phyloP scores from a whole-genome alignment of 306 rosid species.

The Betula pendula region DNA sequence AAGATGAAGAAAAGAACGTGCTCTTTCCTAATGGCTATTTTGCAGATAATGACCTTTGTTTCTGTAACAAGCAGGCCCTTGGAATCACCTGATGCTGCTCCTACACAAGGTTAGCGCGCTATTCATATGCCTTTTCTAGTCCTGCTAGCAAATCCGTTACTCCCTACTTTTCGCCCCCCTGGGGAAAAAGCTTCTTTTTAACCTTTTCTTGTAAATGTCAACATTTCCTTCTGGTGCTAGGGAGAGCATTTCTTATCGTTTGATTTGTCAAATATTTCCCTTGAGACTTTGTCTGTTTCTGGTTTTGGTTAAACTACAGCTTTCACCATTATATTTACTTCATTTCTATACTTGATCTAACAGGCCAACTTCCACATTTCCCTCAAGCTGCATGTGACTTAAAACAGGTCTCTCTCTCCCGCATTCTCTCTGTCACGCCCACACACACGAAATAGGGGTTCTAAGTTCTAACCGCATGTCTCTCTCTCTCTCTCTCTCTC shows the following conservation, averaged over 20 bases:
- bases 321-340: not conserved
- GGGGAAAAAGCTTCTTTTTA: too few relatives aligned
- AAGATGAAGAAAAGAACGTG: constrained; percentile 25
- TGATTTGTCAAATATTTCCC: not conserved
- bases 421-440: not conserved
- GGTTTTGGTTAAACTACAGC: not conserved
- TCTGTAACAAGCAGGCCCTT: constrained; percentile 31
- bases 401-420: constrained; percentile 21
- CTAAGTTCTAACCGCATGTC: too few relatives aligned
- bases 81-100: not conserved
- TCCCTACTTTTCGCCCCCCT: too few relatives aligned
- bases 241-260: not conserved
- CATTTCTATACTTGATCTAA: not conserved
- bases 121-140: not conserved
- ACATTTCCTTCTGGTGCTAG: not conserved
- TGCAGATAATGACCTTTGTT: constrained; percentile 12
- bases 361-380: constrained; percentile 17
- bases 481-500: too few relatives aligned
- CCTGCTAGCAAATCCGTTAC: too few relatives aligned
- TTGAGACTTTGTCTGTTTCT: not conserved
- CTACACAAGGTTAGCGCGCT: constrained; percentile 25
- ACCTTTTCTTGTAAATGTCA: too few relatives aligned
- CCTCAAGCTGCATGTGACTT: constrained; percentile 7
- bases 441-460: not conserved
- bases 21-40: constrained; percentile 7